Evolutionary conservation across 208 protist genomes (phyloP), one percentile per base, ranked within the genome.

Genomic region (Lotmaria passim): DNA sequence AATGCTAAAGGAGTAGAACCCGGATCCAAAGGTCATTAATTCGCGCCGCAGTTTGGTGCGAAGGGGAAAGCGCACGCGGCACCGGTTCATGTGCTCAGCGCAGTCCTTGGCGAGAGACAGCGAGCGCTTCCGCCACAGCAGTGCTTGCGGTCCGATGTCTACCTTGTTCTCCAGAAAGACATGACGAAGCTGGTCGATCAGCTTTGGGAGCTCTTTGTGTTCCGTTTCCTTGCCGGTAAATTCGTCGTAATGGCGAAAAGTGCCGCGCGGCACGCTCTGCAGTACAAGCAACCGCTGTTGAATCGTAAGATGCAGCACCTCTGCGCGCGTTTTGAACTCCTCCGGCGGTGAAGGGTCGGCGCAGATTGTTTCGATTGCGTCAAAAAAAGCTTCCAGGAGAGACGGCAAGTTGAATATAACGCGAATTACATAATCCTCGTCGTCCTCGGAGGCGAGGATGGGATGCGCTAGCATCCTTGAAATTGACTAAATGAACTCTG

Each of bases 381-480:
- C 69, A 65, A 96, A 96, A 47, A 93, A 93, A 7, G 80, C 78
- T 30, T 86, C 81, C 14, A 94, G 26, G 4, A 90, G 17, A 6
- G 82, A 69, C 12, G 87, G 87, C 12, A 96, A 55, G 30, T 63
- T 66, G 12, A 87, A 63, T 41, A 96, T 83, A 21, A 83, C 89
- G 1, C 82, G 65, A 26, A 86, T 76, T 6, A 96, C 82, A 53
- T 89, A 94, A 23, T 93, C 79, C 58, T 87, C 82, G 63, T 96
- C 91, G 78, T 96, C 89, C 71, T 94, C 85, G 4, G 86, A 86
- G n/a, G 91, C 89, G 43, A 96, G 77, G 64, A 96, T 89, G 26
- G 91, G 91, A 71, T 96, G 91, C 17, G 89, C 83, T 21, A 94
- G 65, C 82, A 93, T 94, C 47, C 63, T 44, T 51, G 26, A 8